A percentile compares a stretch with the other conserved stretches of the same genome.
These are phyloP conservation scores for Saturnispora kantuleensis DNA, from an alignment of 805 yeast species.

Conservation along the genomic window DNA sequence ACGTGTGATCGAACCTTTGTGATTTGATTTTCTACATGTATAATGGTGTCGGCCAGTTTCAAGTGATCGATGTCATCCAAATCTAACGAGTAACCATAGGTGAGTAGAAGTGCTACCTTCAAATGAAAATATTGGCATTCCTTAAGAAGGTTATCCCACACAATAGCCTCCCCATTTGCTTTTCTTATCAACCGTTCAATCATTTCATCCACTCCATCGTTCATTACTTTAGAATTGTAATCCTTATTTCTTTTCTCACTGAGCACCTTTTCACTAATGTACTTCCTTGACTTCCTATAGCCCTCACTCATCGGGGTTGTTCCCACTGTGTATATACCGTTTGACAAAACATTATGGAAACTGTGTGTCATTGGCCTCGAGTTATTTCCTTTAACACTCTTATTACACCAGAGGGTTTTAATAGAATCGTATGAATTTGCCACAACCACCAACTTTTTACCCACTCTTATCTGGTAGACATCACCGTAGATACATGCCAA, in stretches of 20 bases:
- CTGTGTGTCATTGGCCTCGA: constrained; percentile 62
- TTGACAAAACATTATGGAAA: constrained; percentile 53
- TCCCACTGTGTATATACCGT: constrained; percentile 53
- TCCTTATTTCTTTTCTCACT: constrained; percentile 29
- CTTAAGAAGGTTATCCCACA: constrained; percentile 16
- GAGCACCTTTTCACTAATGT: constrained; percentile 34
- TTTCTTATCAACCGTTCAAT: constrained; percentile 12
- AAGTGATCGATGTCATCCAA: constrained; percentile 31
- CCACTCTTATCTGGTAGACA: constrained; percentile 57
- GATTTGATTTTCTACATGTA: constrained; percentile 46
- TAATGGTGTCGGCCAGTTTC: constrained; percentile 39
- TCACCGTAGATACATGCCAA: constrained; percentile 37
- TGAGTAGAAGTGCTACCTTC: constrained; percentile 37
- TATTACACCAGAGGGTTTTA: constrained; percentile 39
- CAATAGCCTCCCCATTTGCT: constrained; percentile 5
- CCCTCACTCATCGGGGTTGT: constrained; percentile 50
- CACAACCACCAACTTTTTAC: constrained; percentile 45
- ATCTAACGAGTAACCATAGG: constrained; percentile 45
- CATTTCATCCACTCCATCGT: constrained; percentile 28
- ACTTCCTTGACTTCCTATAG: constrained; percentile 38
- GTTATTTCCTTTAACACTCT: constrained; percentile 40
- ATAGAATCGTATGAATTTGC: constrained; percentile 58
- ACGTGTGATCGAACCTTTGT: constrained; percentile 49
- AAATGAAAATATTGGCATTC: constrained; percentile 42
- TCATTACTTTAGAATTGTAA: constrained; percentile 27